Base-by-base conservation (phyloP, 192 early-diverging fungal species). In the Gigaspora rosea region DNA sequence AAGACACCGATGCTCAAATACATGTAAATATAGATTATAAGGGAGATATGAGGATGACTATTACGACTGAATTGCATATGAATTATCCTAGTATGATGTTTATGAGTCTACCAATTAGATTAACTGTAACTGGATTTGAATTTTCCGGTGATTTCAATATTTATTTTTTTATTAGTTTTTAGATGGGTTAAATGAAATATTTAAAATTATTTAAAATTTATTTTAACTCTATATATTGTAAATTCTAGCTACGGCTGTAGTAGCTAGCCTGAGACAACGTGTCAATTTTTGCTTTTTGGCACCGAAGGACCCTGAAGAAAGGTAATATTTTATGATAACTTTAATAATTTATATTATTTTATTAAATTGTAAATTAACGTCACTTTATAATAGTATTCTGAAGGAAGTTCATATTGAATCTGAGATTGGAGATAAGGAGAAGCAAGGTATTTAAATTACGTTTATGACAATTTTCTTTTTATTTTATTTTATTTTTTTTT, bases 81-180 rank as follows among this genome's bases (percentile, higher is more conserved):
- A 92, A 94, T 79, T 92, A 95, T 79, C 91, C 92, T 10, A 90
- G 89, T 9, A 78, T 88, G 71, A 87, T 89, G 67, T 94, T 95
- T 79, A 85, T 91, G 84, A 89, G 87, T 15, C 72, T 95, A 15
- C 94, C 94, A 0, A 90, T 95, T 20, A 86, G 87, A 11, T 73
- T 95, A 46, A 82, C 83, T 18, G 87, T 95, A 13, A 92, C 88
- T 10, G 87, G 87, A 35, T 86, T 95, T 33, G 86, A 89, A 73
- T 91, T 95, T 76, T 84, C 89, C 67, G 84, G 87, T 88, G 74
- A 76, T 56, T 36, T n/a, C 8, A 27, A 46, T 33, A 48, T 46
- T 64, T 10, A 65, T 50, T 18, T 46, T 66, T 5, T 66, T 27
- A 27, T 27, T 27, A 27, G 27, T 27, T 27, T 27, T 27, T 27